A percentile compares a stretch with the other conserved stretches of the same genome.
These are phyloP conservation scores for Agaricus sinodeliciosus DNA, from an alignment of 768 basidiomycete genomes.

Conservation along the genomic window DNA sequence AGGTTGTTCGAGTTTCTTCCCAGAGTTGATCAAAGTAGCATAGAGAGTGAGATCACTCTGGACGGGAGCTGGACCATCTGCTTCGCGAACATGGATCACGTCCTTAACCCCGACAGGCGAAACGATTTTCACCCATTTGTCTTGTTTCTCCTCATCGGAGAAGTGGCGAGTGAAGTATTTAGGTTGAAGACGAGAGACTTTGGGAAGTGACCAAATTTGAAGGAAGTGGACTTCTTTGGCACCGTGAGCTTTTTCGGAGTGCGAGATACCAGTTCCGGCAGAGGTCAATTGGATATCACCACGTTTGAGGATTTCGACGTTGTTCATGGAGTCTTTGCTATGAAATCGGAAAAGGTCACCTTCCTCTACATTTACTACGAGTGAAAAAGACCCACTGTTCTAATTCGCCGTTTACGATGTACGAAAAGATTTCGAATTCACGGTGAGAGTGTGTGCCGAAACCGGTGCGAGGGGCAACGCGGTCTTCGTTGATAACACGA, in stretches of 20 bases:
- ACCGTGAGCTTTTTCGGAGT: constrained; percentile 53
- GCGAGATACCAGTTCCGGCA: constrained; percentile 86
- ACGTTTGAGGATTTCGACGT: constrained; percentile 80
- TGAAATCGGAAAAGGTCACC: background rate
- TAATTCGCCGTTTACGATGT: constrained; percentile 71
- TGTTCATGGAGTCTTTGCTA: constrained; percentile 89
- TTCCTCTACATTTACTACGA: background rate
- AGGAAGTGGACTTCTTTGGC: constrained; percentile 40
- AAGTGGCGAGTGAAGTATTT: constrained; percentile 88
- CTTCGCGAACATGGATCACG: constrained; percentile 56
- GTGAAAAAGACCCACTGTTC: constrained; percentile 56
- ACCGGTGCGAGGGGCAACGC: constrained; percentile 68
- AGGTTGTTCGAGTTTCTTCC: constrained; percentile 43
- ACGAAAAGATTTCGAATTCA: constrained; percentile 90
- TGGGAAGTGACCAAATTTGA: constrained; percentile 46
- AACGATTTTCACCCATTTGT: constrained; percentile 68
- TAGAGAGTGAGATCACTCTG: constrained; percentile 63
- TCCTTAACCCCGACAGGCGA: constrained; percentile 59
- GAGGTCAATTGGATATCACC: constrained; percentile 91
- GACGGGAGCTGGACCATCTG: constrained; percentile 74
- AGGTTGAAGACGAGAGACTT: constrained; percentile 46
- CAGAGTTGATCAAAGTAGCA: constrained; percentile 64
- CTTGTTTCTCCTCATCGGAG: constrained; percentile 72
- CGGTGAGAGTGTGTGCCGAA: constrained; percentile 83
- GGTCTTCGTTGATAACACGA: constrained; percentile 90